Conservation (phyloP, 192 early-diverging fungal species). For the Rhizophlyctis rosea region DNA sequence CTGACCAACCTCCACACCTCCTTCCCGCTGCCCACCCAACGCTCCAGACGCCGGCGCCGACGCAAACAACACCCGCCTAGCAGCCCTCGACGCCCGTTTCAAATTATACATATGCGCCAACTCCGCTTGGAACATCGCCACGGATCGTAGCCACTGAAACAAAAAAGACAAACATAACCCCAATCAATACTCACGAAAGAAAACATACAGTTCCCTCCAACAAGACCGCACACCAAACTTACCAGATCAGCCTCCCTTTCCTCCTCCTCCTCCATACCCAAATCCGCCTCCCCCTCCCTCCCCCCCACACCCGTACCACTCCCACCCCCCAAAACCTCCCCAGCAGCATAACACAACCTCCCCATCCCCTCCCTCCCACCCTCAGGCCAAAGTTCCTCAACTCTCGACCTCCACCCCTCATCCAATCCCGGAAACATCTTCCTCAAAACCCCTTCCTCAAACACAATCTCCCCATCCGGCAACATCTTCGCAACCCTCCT, state of each 20-base stretch:
- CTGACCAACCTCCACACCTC: background rate
- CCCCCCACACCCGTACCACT: background rate
- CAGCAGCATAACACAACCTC: background rate
- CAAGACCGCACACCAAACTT: background rate
- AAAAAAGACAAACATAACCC: background rate
- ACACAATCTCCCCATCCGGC: background rate
- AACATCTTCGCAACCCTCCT: no score
- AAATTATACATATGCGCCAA: slow-evolving; percentile 12
- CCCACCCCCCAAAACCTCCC: background rate
- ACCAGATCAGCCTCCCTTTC: background rate
- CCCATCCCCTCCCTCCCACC: background rate
- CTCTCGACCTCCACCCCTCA: background rate
- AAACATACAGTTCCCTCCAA: background rate
- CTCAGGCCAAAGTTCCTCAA: background rate
- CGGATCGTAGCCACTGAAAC: slow-evolving; percentile 32
- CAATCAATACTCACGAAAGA: background rate
- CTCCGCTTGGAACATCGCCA: slow-evolving; percentile 24
- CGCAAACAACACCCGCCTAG: background rate
- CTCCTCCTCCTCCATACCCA: slow-evolving; percentile 13
- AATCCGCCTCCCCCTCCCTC: slow-evolving; percentile 7
- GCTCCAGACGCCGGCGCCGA: no score
- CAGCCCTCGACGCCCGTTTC: slow-evolving; percentile 9
- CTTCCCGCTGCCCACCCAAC: no score
- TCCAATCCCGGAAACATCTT: background rate
- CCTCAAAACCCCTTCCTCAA: background rate